These are phyloP conservation scores for Ophiostoma tasmaniense DNA, from an alignment of 2,329 filamentous ascomycete genomes.

Conservation along the genomic window DNA sequence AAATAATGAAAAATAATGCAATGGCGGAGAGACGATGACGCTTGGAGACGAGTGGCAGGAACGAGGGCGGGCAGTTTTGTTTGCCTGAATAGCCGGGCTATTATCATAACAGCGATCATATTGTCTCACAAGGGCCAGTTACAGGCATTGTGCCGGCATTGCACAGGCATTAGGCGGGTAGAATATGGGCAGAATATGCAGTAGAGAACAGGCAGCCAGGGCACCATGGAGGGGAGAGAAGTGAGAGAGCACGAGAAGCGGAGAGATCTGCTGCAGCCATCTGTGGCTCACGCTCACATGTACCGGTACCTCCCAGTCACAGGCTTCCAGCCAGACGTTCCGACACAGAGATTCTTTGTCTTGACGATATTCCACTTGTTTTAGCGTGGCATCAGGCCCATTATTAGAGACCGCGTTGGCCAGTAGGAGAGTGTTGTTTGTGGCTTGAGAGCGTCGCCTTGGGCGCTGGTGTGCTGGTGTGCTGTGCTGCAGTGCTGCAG, in stretches of 20 bases:
- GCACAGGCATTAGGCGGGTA: neutral
- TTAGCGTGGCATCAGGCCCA: conserved; percentile 13
- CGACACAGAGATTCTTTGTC: conserved; percentile 10
- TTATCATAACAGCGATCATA: conserved; percentile 5
- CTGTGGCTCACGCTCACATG: neutral
- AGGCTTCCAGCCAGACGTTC: neutral
- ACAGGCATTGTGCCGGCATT: no score
- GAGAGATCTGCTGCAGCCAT: neutral
- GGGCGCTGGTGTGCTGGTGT: neutral
- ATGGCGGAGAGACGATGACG: neutral
- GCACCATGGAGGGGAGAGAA: neutral
- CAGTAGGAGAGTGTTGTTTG: conserved; percentile 6
- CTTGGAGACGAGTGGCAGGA: neutral
- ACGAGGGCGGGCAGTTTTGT: neutral
- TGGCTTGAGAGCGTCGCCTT: neutral
- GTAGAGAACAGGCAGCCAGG: neutral
- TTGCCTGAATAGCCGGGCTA: neutral
- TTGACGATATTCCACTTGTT: conserved; percentile 8
- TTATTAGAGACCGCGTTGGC: conserved; percentile 12
- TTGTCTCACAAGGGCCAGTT: neutral
- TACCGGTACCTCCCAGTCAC: conserved; percentile 12
- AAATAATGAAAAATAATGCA: neutral
- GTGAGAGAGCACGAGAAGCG: neutral
- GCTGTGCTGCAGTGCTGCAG: neutral
- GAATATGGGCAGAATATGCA: neutral